Percentiles rank a stretch among this genome's conserved stretches.
phyloP scores from a whole-genome alignment of 164 flowering plant species.

The Cinnamomum micranthum region DNA sequence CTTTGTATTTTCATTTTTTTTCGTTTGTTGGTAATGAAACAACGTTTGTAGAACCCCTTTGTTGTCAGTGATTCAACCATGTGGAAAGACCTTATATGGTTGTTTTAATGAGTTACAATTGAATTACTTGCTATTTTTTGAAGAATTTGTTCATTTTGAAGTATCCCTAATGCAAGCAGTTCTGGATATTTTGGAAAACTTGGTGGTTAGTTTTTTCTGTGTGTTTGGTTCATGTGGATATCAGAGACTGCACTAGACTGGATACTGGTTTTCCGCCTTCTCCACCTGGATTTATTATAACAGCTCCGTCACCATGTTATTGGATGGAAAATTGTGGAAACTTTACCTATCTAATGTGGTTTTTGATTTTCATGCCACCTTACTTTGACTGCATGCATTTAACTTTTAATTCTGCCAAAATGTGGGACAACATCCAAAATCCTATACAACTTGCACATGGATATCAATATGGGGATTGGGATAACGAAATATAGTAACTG shows the following conservation, averaged over 20 bases:
- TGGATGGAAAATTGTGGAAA: no score
- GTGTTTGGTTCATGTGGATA: background rate
- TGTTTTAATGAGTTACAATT: background rate
- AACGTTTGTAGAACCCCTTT: background rate
- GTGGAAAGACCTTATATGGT: background rate
- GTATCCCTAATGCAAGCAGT: background rate
- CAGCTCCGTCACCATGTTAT: no score
- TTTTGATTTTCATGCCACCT: background rate
- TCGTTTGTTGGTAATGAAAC: background rate
- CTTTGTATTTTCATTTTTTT: constrained; percentile 1
- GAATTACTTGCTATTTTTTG: background rate
- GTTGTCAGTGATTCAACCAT: background rate
- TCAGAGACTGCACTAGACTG: background rate
- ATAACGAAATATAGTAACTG: background rate
- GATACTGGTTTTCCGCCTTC: background rate
- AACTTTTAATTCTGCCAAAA: background rate
- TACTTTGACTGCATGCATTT: background rate
- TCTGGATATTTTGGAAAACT: background rate
- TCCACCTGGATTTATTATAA: no score
- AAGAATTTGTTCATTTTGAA: background rate
- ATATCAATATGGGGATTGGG: background rate
- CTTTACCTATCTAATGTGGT: background rate
- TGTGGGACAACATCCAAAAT: background rate
- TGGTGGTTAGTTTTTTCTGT: background rate
- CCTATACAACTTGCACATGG: background rate